These are phyloP conservation scores for Punica granatum DNA, from an alignment of 345 rosid genomes.

Conservation along the genomic window DNA sequence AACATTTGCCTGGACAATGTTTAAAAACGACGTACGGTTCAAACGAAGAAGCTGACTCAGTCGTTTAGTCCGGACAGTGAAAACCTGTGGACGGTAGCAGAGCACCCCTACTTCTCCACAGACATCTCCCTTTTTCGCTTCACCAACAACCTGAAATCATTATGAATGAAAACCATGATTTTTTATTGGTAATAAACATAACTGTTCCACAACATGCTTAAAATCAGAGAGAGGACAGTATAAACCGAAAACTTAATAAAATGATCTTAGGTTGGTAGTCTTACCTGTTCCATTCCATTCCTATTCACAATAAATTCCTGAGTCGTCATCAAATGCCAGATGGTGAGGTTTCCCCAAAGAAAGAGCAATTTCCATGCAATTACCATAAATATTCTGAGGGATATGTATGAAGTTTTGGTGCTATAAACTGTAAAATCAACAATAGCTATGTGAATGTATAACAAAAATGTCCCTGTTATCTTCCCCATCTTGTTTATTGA, in stretches of 20 bases:
- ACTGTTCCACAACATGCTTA: not conserved
- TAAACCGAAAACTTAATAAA: not conserved
- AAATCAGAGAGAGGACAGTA: not conserved
- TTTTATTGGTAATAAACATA: not conserved
- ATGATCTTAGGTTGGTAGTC: slow-evolving; percentile 6
- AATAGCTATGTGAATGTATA: too few species aligned
- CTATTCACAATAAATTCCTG: slow-evolving; percentile 57
- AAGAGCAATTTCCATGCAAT: not conserved
- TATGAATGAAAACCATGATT: not conserved
- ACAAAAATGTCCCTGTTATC: not conserved
- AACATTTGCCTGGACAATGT: slow-evolving; percentile 70
- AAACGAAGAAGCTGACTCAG: slow-evolving; percentile 82
- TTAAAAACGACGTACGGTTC: slow-evolving; percentile 65
- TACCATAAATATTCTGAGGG: not conserved
- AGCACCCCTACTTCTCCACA: slow-evolving; percentile 78
- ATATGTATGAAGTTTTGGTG: not conserved
- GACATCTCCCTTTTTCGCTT: slow-evolving; percentile 60
- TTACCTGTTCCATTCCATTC: slow-evolving; percentile 65
- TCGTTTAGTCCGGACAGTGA: slow-evolving; percentile 75
- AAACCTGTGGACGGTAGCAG: slow-evolving; percentile 84
- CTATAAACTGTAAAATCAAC: too few species aligned
- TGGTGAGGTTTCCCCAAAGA: not conserved
- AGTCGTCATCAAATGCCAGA: slow-evolving; percentile 8
- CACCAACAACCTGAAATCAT: slow-evolving; percentile 45
- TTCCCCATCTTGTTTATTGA: not conserved